These are phyloP conservation scores for Boletus smithii DNA, from an alignment of 1,284 basidiomycete species.

Conservation along the genomic window DNA sequence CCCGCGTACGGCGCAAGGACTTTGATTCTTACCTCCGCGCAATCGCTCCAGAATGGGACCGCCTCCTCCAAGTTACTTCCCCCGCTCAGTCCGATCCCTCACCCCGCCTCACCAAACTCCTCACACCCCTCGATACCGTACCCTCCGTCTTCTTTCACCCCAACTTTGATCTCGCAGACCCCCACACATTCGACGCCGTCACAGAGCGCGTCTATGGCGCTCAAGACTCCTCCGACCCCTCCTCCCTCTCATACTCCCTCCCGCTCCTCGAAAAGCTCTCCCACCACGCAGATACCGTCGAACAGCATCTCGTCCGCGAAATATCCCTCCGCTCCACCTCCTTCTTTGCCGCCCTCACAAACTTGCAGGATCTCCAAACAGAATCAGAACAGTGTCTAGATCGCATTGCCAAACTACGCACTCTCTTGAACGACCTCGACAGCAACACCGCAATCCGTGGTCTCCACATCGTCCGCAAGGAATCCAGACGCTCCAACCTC, in stretches of 20 bases:
- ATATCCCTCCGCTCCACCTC: conserved; percentile 88
- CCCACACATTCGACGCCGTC: conserved; percentile 78
- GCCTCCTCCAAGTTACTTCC: conserved; percentile 53
- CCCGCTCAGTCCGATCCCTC: conserved; percentile 44
- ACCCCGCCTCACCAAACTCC: conserved; percentile 38
- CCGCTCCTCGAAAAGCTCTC: conserved; percentile 90
- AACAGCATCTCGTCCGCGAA: conserved; percentile 92
- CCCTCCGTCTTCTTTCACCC: conserved; percentile 79
- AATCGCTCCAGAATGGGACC: conserved; percentile 75
- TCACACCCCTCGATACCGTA: conserved; percentile 74
- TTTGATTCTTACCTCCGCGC: conserved; percentile 80
- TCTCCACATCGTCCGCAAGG: conserved; percentile 66
- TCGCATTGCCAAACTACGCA: conserved; percentile 72
- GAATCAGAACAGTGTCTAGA: conserved; percentile 83
- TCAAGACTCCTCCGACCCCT: conserved; percentile 47
- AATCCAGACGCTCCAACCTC: conserved; percentile 62
- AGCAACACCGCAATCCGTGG: conserved; percentile 75
- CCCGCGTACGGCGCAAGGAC: conserved; percentile 78
- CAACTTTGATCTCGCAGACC: conserved; percentile 84
- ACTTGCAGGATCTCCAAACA: conserved; percentile 87
- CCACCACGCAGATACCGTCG: conserved; percentile 90
- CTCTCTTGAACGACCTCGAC: conserved; percentile 75
- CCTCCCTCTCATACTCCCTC: conserved; percentile 60
- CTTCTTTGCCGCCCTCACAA: conserved; percentile 95
- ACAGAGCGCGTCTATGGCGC: conserved; percentile 52